Evolutionary conservation across 768 basidiomycete species (phyloP).

Genomic region (Leccinellum rugosiceps): DNA sequence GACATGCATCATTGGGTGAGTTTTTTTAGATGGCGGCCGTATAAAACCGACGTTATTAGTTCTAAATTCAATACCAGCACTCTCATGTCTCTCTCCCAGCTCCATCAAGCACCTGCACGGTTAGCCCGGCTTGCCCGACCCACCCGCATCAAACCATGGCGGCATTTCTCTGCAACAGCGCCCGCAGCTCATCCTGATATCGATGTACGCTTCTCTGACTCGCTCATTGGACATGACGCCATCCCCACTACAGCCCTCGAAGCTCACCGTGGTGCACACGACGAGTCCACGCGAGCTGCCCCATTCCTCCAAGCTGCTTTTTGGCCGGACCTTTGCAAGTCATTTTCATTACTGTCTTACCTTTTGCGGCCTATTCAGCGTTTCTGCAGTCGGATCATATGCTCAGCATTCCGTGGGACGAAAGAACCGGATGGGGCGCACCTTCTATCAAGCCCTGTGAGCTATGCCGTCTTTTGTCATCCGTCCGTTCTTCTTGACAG

Average conservation of each 20-base stretch:
- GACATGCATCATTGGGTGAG: background rate
- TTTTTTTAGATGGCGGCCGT: background rate
- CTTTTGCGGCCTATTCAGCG: constrained; percentile 6
- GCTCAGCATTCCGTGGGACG: constrained; percentile 74
- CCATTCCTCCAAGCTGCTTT: constrained; percentile 64
- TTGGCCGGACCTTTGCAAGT: constrained; percentile 82
- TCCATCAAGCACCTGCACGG: constrained; percentile 12
- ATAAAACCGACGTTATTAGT: constrained; percentile 25
- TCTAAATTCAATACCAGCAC: background rate
- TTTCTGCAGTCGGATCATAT: constrained; percentile 75
- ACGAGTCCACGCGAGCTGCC: constrained; percentile 59
- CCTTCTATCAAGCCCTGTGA: constrained; percentile 83
- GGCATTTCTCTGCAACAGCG: constrained; percentile 11
- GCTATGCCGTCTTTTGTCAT: constrained; percentile 24
- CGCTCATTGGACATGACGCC: background rate
- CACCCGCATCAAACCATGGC: constrained; percentile 8
- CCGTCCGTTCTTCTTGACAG: constrained; percentile 2
- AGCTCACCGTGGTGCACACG: constrained; percentile 48
- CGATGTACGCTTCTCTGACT: constrained; percentile 37
- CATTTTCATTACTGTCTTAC: background rate
- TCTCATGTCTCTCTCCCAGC: constrained; percentile 20
- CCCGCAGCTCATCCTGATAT: constrained; percentile 41
- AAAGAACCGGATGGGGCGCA: constrained; percentile 70
- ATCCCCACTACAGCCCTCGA: constrained; percentile 41
- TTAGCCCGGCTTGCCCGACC: constrained; percentile 3